These are phyloP conservation scores for Esteya vermicola DNA, from an alignment of 2,329 filamentous ascomycete genomes.

Conservation along the genomic window DNA sequence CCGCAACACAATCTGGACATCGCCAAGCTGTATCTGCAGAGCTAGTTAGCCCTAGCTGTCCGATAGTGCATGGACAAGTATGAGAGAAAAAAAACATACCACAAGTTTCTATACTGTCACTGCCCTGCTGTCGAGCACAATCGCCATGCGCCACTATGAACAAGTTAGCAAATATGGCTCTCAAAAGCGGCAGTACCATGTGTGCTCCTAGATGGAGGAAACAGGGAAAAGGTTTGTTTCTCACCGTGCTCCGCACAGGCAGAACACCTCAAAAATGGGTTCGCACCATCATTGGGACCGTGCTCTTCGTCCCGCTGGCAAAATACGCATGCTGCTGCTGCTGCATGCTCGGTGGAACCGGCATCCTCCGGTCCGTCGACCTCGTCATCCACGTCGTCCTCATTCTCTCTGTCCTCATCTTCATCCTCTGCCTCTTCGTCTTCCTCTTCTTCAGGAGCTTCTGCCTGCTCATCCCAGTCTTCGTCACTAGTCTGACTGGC, in stretches of 20 bases:
- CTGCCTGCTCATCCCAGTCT: conserved; percentile 43
- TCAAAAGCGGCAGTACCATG: too few species aligned
- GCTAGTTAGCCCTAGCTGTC: neutral
- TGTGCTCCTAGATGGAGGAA: too few species aligned
- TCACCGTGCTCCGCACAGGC: conserved; percentile 72
- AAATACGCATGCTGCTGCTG: conserved; percentile 43
- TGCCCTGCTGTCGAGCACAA: conserved; percentile 64
- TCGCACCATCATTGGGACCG: conserved; percentile 68
- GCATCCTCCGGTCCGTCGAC: too few species aligned
- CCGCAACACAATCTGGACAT: conserved; percentile 32
- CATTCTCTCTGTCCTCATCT: conserved; percentile 40
- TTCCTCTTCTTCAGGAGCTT: conserved; percentile 32
- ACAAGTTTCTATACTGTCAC: too few species aligned
- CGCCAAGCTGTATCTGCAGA: conserved; percentile 25
- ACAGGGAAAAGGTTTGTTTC: conserved; percentile 19
- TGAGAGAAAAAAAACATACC: too few species aligned
- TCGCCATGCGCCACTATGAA: conserved; percentile 72
- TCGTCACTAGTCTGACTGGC: conserved; percentile 33
- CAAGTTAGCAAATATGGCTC: conserved; percentile 20
- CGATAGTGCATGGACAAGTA: conserved; percentile 6
- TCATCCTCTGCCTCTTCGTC: conserved; percentile 64
- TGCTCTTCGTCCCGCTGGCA: conserved; percentile 74
- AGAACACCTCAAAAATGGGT: conserved; percentile 61
- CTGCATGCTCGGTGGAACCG: too few species aligned
- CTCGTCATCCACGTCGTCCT: too few species aligned